Conservation (phyloP, 139 green algal species). For the Dunaliella primolecta region DNA sequence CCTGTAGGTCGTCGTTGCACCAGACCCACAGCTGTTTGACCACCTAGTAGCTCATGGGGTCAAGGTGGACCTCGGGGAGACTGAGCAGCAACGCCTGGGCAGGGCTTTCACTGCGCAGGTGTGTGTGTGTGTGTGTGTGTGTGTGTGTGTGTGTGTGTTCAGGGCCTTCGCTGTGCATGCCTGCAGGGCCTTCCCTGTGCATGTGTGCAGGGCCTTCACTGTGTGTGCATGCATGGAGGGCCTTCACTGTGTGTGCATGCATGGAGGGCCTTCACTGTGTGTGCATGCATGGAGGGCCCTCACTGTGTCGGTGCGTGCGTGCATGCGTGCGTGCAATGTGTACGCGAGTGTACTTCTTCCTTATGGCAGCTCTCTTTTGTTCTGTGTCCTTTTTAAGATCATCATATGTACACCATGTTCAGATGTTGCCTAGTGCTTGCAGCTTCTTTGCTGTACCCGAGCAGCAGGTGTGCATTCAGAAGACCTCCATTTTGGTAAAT, state of each 20-base stretch:
- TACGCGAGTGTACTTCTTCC: no score
- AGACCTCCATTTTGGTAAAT: background rate
- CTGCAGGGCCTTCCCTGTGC: background rate
- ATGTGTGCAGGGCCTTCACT: background rate
- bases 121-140: background rate
- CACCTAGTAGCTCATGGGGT: constrained; percentile 58
- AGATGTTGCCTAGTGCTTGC: no score
- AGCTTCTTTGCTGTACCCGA: no score
- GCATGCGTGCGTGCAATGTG: no score
- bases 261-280: background rate
- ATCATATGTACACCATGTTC: no score
- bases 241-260: background rate
- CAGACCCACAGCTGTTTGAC: constrained; percentile 77
- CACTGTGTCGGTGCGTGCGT: background rate
- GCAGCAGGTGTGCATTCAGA: background rate
- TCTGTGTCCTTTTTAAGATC: no score
- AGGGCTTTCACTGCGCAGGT: constrained; percentile 45
- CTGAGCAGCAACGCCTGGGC: constrained; percentile 24
- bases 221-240: background rate
- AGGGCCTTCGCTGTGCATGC: background rate
- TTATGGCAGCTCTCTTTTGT: no score
- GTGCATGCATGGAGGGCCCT: background rate
- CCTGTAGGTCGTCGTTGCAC: constrained; percentile 64
- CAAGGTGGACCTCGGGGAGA: constrained; percentile 14
- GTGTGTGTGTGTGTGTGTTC: background rate